Percentiles rank a stretch among this genome's conserved stretches.
Conservation (phyloP, 805 yeast genomes). For the Ogataea sp. region DNA sequence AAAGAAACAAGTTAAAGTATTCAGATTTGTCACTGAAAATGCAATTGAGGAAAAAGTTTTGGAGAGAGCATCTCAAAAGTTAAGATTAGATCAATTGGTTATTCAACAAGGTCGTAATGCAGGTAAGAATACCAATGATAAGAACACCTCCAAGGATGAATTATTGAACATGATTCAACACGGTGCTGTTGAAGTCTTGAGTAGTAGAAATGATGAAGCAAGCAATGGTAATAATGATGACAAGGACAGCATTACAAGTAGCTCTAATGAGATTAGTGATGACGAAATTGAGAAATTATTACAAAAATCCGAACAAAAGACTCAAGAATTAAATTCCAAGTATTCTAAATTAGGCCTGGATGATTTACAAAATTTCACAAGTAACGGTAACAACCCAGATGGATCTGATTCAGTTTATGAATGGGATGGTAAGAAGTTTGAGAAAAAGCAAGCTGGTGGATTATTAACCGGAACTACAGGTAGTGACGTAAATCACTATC, state of each 20-base stretch:
- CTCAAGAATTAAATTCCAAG: slow-evolving; percentile 51
- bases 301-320: slow-evolving; percentile 53
- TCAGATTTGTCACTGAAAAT: slow-evolving; percentile 69
- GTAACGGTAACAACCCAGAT: slow-evolving; percentile 31
- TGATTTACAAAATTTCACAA: slow-evolving; percentile 68
- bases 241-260: slow-evolving; percentile 10
- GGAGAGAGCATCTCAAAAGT: slow-evolving; percentile 75
- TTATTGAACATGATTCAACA: slow-evolving; percentile 75
- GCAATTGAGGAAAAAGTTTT: slow-evolving; percentile 79
- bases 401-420: slow-evolving; percentile 53
- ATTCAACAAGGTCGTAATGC: slow-evolving; percentile 58
- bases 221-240: slow-evolving; percentile 8
- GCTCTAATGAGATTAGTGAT: slow-evolving; percentile 29
- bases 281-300: slow-evolving; percentile 60
- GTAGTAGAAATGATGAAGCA: slow-evolving; percentile 12
- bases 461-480: slow-evolving; percentile 22
- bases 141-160: slow-evolving; percentile 55
- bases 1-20: slow-evolving; percentile 74
- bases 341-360: slow-evolving; percentile 64
- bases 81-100: slow-evolving; percentile 72
- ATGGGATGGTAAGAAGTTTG: slow-evolving; percentile 83
- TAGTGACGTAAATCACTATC: not conserved
- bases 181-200: slow-evolving; percentile 66
- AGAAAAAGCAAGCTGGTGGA: slow-evolving; percentile 46
- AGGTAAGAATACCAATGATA: slow-evolving; percentile 13